Evolutionary conservation across 2,329 filamentous ascomycete genomes (phyloP).

Genomic region (Passalora sequoiae): DNA sequence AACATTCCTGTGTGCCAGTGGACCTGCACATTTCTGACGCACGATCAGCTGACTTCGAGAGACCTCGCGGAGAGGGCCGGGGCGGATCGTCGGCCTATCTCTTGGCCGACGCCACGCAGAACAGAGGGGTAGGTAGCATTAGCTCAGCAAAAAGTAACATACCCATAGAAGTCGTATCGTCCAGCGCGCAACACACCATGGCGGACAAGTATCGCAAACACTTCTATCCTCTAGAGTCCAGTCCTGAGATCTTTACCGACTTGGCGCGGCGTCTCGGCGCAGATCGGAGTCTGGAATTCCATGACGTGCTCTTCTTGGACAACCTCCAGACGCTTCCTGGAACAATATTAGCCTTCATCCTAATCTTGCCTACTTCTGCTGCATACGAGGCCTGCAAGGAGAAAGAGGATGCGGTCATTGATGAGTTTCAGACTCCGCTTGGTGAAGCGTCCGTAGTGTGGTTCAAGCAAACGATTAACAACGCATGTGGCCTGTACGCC

Average conservation of each 20-base stretch:
- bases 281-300: not conserved
- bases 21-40: not conserved
- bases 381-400: not conserved
- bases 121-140: too few relatives aligned
- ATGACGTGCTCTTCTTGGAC: constrained; percentile 1
- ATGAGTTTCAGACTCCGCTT: not conserved
- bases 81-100: not conserved
- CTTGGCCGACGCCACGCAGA: not conserved
- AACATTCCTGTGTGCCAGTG: not conserved
- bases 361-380: constrained; percentile 1
- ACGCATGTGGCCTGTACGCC: not conserved
- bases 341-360: too few relatives aligned
- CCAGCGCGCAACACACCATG: too few relatives aligned
- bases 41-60: not conserved
- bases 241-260: constrained; percentile 3
- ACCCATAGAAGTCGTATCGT: too few relatives aligned
- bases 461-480: constrained; percentile 7
- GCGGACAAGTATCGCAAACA: constrained; percentile 2
- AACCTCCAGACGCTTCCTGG: not conserved
- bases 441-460: not conserved
- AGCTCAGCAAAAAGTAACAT: too few relatives aligned
- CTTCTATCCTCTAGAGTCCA: constrained; percentile 2
- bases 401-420: not conserved
- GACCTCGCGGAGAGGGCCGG: not conserved
- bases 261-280: not conserved